Evolutionary conservation across 2,329 filamentous ascomycete genomes (phyloP), one percentile per base, ranked within the genome.

Genomic region (Fusarium zealandicum): DNA sequence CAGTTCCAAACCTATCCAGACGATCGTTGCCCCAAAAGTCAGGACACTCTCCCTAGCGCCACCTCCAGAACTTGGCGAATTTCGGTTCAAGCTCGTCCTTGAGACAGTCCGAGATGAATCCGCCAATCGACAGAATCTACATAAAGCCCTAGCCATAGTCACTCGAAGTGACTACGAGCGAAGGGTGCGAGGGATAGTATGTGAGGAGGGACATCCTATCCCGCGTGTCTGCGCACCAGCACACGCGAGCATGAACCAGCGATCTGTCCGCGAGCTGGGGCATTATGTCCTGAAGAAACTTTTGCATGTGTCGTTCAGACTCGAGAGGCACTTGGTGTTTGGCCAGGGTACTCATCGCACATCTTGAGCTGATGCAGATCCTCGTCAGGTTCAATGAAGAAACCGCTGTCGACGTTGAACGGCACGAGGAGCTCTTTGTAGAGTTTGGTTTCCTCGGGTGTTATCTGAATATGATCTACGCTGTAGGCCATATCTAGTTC

Each of bases 401-500:
- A 63, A 0, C 60, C 60, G 1, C 46, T 53, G 10, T 63, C 59
- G 7, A 63, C 51, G 7, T 63, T 63, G 17, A 63, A 63, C 1
- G 62, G 59, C 3, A 61, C 54, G 0, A 55, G 59, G 0, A 63
- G 51, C 3, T 57, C 38, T 13, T 46, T 57, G 27, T 57, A 63
- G 0, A 59, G 30, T 1, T 51, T 45, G 1, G 10, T 9, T 32
- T 62, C 60, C 12, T 59, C 41, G 0, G 41, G 33, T 0, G 59
- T 59, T 55, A 63, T 59, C 13, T 63, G 54, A 0, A 63, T 59
- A 33, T 63, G 60, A 59, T 62, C 60, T 59, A 63, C 0, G 59
- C 59, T 0, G 60, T 62, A 25, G 60, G 59, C 0, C 60, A 55
- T 11, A 63, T 49, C 18, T 63, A 59, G 12, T 63, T 63, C n/a